Evolutionary conservation across 192 early-diverging fungal genomes (phyloP).

Genomic region (Entophlyctis helioformis): DNA sequence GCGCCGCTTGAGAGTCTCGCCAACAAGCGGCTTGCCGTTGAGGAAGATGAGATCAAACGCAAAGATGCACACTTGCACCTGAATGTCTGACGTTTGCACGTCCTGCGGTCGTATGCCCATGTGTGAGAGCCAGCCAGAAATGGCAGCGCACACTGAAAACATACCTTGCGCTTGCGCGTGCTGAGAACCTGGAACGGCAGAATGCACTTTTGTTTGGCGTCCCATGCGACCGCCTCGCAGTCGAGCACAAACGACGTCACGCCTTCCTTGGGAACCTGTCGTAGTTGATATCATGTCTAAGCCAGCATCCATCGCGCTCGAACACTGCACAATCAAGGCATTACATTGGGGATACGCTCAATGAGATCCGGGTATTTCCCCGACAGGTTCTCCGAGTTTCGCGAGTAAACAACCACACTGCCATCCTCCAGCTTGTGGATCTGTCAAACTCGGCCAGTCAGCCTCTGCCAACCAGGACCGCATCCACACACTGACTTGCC

Average conservation of each 20-base stretch:
- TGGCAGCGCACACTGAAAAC: not conserved
- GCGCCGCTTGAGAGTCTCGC: conserved; percentile 59
- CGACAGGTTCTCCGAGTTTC: conserved; percentile 93
- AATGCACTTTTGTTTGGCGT: conserved; percentile 69
- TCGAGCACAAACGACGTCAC: conserved; percentile 90
- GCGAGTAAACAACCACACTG: conserved; percentile 68
- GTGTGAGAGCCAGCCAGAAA: conserved; percentile 1
- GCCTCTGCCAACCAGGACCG: not conserved
- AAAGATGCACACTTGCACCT: conserved; percentile 90
- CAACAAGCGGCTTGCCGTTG: conserved; percentile 83
- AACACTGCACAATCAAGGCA: not conserved
- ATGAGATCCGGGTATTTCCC: conserved; percentile 91
- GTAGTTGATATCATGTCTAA: not conserved
- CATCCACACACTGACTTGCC: conserved; percentile 31
- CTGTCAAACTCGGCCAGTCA: conserved; percentile 14
- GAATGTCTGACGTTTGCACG: conserved; percentile 82
- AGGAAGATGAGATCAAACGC: conserved; percentile 92
- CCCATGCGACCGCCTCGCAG: conserved; percentile 99
- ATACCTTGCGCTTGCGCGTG: conserved; percentile 9
- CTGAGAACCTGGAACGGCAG: conserved; percentile 84
- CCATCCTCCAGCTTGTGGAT: conserved; percentile 79
- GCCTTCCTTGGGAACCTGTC: conserved; percentile 34
- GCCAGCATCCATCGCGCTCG: not conserved
- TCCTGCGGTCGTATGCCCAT: conserved; percentile 32
- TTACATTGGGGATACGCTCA: conserved; percentile 56